A percentile compares a stretch with the other conserved stretches of the same genome.
These are phyloP conservation scores for Pulveroboletus ravenelii DNA, from an alignment of 768 basidiomycete species.

Conservation along the genomic window DNA sequence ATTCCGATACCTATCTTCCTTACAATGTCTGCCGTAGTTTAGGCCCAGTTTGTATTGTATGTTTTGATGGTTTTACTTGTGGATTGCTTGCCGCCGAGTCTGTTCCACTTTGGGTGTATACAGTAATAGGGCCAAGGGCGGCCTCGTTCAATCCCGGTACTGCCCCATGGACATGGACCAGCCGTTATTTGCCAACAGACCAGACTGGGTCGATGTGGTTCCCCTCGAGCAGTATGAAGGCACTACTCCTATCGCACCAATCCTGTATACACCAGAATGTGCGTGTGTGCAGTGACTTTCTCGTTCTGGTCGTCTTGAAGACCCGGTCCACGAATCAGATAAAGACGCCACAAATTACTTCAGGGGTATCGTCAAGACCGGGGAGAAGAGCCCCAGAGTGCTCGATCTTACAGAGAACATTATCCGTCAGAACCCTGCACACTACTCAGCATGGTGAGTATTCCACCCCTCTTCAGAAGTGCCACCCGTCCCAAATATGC, in stretches of 20 bases:
- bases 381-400: slow-evolving; percentile 77
- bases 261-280: slow-evolving; percentile 91
- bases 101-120: neutral
- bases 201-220: slow-evolving; percentile 75
- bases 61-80: slow-evolving; percentile 6
- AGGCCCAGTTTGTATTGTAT: slow-evolving; percentile 21
- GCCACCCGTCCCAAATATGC: neutral
- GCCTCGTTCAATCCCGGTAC: too few relatives aligned
- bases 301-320: slow-evolving; percentile 5
- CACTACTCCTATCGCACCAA: slow-evolving; percentile 77
- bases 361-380: slow-evolving; percentile 70
- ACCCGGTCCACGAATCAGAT: slow-evolving; percentile 46
- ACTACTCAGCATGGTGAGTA: slow-evolving; percentile 91
- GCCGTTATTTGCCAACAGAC: slow-evolving; percentile 51
- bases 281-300: slow-evolving; percentile 29
- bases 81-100: neutral
- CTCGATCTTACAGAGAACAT: slow-evolving; percentile 85
- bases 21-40: slow-evolving; percentile 17
- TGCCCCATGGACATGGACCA: slow-evolving; percentile 14
- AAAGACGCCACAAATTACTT: slow-evolving; percentile 92
- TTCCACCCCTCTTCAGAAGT: neutral
- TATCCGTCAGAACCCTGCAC: slow-evolving; percentile 90
- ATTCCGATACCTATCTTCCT: slow-evolving; percentile 20
- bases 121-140: neutral
- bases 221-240: slow-evolving; percentile 82